These are phyloP conservation scores for Blastocystis sp. DNA, from an alignment of 352 stramenopile species.

Conservation along the genomic window DNA sequence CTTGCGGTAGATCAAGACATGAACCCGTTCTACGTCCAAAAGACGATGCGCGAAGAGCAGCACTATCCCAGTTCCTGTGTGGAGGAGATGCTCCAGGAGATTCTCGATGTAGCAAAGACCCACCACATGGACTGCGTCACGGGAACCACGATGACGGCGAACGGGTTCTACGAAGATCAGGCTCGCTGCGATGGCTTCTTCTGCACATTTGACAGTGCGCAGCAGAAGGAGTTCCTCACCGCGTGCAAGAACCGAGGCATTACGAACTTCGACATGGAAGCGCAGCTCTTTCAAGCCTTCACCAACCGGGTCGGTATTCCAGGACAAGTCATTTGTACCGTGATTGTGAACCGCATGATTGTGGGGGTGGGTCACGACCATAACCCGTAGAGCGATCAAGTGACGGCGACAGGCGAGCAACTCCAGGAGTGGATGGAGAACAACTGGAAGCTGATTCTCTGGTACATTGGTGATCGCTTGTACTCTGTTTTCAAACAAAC, in stretches of 20 bases:
- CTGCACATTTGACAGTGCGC: background rate
- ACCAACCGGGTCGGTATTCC: background rate
- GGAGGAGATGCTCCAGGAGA: background rate
- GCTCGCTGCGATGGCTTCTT: slow-evolving; percentile 47
- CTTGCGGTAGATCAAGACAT: background rate
- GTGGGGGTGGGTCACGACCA: background rate
- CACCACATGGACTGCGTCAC: background rate
- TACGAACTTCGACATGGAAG: slow-evolving; percentile 43
- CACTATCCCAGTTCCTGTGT: slow-evolving; percentile 6
- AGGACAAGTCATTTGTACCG: slow-evolving; percentile 3
- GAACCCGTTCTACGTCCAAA: slow-evolving; percentile 23
- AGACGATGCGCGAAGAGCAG: background rate
- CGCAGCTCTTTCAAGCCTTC: slow-evolving; percentile 24
- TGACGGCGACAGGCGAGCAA: slow-evolving; percentile 6
- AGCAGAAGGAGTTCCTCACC: slow-evolving; percentile 37
- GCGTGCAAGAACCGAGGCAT: background rate
- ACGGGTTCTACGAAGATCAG: slow-evolving; percentile 52
- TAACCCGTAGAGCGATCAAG: slow-evolving; percentile 26
- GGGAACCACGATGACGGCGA: slow-evolving; percentile 19
- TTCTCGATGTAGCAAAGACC: background rate
- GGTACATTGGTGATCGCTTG: background rate
- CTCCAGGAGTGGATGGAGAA: background rate
- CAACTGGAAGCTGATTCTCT: slow-evolving; percentile 10
- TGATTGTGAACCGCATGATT: slow-evolving; percentile 4
- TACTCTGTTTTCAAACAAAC: slow-evolving; percentile 16